Base-by-base conservation (phyloP, 257 asterid species). In the Gentiana macrophylla region DNA sequence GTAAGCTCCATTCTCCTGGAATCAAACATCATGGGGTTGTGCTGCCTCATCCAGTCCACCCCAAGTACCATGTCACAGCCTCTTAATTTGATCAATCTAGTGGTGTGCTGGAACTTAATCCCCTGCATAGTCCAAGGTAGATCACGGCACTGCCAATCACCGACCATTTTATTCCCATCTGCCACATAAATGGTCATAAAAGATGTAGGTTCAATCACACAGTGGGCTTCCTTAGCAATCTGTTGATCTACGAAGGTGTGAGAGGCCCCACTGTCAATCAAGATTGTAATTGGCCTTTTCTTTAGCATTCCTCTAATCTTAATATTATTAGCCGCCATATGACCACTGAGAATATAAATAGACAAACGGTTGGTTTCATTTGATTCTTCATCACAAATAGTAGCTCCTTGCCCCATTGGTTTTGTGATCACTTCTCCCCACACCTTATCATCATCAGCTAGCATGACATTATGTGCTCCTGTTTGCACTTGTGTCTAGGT, bases 11-110 rank as follows among this genome's bases (percentile, higher is more conserved):
- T 6, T 15, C 59, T 45, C 0, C 50, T 3, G 8, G 6, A 34
- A 4, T 43, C 32, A 35, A 66, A 66, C 5, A 56, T 49, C 12
- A 48, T 4, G 15, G 51, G 51, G 11, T n/a, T 48, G 11, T 48
- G 11, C 11, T 4, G 7, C 11, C 11, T 48, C 51, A 60, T 6
- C 64, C 65, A 60, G 45, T 60, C 50, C 50, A 60, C 51, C 1
- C 57, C 57, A 3, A 60, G 10, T 0, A 60, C 56, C 48, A 60
- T 12, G 32, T 60, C 57, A 49, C 57, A 48, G 5, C 41, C 38
- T 1, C 49, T 56, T 7, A 60, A 10, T 2, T 12, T 9, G 5
- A 60, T 3, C 9, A 60, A 2, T 3, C 37, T 49, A 4, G 15
- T 4, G 5, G 43, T 12, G 3, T n/a, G 24, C 9, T 1, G 5